Evolutionary conservation across 1,284 basidiomycete genomes (phyloP).

Genomic region (Amylostereum areolatum): DNA sequence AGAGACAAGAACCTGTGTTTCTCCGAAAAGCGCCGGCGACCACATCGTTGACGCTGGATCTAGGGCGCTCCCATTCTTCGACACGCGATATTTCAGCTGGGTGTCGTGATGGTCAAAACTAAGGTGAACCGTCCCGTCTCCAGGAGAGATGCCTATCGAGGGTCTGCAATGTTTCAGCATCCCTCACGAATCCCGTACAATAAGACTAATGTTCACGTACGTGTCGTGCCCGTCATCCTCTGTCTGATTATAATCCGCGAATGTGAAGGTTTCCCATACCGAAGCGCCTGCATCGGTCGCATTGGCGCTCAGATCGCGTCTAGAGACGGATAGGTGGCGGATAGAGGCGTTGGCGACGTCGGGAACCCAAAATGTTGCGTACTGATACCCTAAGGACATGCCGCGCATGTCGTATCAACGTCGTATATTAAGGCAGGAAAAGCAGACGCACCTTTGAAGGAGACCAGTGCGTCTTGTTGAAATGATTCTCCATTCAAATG

Average conservation of each 20-base stretch:
- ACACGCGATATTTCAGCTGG: constrained; percentile 31
- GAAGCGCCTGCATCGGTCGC: constrained; percentile 1
- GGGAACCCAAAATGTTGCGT: constrained; percentile 31
- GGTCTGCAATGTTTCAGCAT: constrained; percentile 20
- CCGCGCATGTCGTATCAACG: neutral
- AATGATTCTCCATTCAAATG: constrained; percentile 39
- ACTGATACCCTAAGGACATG: constrained; percentile 30
- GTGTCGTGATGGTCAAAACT: constrained; percentile 40
- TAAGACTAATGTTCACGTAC: constrained; percentile 14
- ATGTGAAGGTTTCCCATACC: constrained; percentile 30
- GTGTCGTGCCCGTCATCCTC: constrained; percentile 38
- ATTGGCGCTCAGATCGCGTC: constrained; percentile 19
- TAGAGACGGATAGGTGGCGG: constrained; percentile 27
- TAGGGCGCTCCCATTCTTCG: constrained; percentile 25
- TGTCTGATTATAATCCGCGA: constrained; percentile 34
- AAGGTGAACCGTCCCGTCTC: constrained; percentile 36
- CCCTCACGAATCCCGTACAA: no score
- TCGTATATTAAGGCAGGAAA: neutral
- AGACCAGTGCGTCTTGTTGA: constrained; percentile 34
- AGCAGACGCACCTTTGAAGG: constrained; percentile 25
- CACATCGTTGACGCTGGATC: constrained; percentile 21
- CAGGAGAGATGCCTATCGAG: constrained; percentile 33
- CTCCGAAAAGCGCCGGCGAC: constrained; percentile 23
- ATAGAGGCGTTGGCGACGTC: constrained; percentile 26
- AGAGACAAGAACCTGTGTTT: constrained; percentile 14